Evolutionary conservation across 2,329 filamentous ascomycete species (phyloP), one percentile per base, ranked within the genome.

Genomic region (Alternaria gaisen): DNA sequence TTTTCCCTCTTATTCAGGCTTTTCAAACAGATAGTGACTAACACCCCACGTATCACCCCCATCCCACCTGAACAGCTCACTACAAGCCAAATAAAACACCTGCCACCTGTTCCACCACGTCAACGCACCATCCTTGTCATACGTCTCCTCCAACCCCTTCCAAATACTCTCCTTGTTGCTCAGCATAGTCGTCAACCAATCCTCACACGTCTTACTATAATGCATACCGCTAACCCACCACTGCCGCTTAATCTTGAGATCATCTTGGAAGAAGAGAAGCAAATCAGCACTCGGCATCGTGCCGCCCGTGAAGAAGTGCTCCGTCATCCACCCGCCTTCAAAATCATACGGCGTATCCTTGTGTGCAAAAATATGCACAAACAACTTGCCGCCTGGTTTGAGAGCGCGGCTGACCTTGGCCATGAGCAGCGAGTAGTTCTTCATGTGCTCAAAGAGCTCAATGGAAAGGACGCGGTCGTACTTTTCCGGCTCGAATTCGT

Each of bases 361-460:
- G 76, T 91, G 88, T 36, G 83, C 83, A 70, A 91, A 91, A 54
- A 90, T 86, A 68, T 91, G 89, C 58, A 91, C 86, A 69, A 91
- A 91, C 14, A 91, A 80, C 78, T 90, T 90, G 5, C 89, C 90
- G 1, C 82, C 82, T 0, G 87, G 85, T 66, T 86, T 88, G 55
- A 91, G 79, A 3, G 88, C 83, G 30, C 83, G 80, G 4, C 83
- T 72, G 16, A 91, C 79, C 75, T 91, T 91, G 43, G 84, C 83
- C 80, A 91, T 85, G 24, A 91, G 83, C 12, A 87, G 79, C 63
- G 89, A 85, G 76, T 91, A 91, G 76, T 91, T 91, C 75, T 91
- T 91, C 89, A 91, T 91, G 76, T 91, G 90, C 74, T 91, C 89
- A 71, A 92, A 91, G 12, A 91, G 82, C 83, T 91, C 90, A 63